Percentiles rank a stretch among this genome's conserved stretches.
These are phyloP conservation scores for Ricinus communis DNA, from an alignment of 345 rosid species.

Conservation along the genomic window DNA sequence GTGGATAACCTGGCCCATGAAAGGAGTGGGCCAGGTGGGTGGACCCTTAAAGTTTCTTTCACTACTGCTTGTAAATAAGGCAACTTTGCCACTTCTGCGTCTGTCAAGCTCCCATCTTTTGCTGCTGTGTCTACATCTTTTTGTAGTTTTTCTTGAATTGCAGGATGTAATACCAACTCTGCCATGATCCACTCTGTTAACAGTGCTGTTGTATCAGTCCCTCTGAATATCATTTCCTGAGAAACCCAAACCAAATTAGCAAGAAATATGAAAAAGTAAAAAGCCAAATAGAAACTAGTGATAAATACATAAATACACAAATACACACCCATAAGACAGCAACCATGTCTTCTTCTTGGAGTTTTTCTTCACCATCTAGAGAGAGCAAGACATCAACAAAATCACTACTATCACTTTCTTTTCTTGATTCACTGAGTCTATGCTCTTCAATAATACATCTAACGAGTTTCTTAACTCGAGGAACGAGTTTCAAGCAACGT, in stretches of 20 bases:
- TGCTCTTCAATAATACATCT: constrained; percentile 58
- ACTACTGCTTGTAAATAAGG: constrained; percentile 77
- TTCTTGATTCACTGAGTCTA: constrained; percentile 22
- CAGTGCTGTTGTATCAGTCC: constrained; percentile 85
- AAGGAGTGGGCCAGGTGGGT: constrained; percentile 90
- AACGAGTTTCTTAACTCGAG: constrained; percentile 60
- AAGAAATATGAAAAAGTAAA: not conserved
- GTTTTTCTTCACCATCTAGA: constrained; percentile 68
- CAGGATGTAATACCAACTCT: constrained; percentile 65
- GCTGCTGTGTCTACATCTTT: constrained; percentile 38
- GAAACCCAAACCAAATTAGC: not conserved
- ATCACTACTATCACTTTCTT: constrained; percentile 40
- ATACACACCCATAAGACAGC: constrained; percentile 83
- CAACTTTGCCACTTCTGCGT: constrained; percentile 52
- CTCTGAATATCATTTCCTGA: constrained; percentile 92
- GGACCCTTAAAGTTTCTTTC: constrained; percentile 69
- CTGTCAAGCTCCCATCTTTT: constrained; percentile 26
- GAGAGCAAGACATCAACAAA: constrained; percentile 82
- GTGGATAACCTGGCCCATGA: constrained; percentile 93
- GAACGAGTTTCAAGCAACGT: constrained; percentile 75
- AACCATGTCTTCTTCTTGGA: constrained; percentile 76
- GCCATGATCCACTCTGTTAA: constrained; percentile 94
- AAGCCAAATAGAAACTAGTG: too few relatives aligned
- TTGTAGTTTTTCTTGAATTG: constrained; percentile 53
- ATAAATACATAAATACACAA: too few relatives aligned